Percentiles rank a stretch among this genome's conserved stretches.
Conservation (phyloP, 495 filamentous ascomycete species). For the Sordaria brevicollis region DNA sequence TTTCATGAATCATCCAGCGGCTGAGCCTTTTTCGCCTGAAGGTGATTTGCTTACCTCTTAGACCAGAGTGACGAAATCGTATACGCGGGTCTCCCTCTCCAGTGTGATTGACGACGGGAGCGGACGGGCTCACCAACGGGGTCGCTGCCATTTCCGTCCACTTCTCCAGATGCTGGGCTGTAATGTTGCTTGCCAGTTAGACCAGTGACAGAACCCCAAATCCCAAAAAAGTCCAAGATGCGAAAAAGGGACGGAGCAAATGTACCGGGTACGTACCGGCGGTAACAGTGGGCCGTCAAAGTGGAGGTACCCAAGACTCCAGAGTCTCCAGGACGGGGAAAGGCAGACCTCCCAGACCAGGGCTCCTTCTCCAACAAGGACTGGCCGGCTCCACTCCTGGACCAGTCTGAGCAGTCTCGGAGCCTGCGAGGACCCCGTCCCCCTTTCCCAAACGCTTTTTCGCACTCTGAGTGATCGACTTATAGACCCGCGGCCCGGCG, state of each 20-base stretch:
- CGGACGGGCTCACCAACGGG: neutral
- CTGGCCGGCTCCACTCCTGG: neutral
- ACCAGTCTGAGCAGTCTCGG: conserved; percentile 10
- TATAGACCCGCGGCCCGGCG: neutral
- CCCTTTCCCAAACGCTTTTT: neutral
- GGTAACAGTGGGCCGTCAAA: neutral
- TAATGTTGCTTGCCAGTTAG: too few relatives aligned
- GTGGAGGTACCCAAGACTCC: neutral
- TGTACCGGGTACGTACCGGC: neutral
- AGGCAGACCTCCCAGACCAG: too few relatives aligned
- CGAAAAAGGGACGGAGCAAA: neutral
- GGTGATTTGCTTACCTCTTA: too few relatives aligned
- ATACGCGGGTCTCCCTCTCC: neutral
- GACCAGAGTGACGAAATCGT: neutral
- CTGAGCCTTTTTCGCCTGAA: too few relatives aligned
- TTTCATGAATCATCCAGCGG: neutral
- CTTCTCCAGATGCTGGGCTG: neutral
- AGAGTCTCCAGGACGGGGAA: neutral
- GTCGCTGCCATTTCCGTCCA: neutral
- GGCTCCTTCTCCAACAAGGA: neutral
- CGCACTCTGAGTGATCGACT: neutral
- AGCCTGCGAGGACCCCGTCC: conserved; percentile 11
- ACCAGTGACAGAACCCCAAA: too few relatives aligned
- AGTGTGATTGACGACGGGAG: neutral
- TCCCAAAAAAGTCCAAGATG: too few relatives aligned